Conservation (phyloP, 352 stramenopile genomes). For the Globisporangium acanthophoron region DNA sequence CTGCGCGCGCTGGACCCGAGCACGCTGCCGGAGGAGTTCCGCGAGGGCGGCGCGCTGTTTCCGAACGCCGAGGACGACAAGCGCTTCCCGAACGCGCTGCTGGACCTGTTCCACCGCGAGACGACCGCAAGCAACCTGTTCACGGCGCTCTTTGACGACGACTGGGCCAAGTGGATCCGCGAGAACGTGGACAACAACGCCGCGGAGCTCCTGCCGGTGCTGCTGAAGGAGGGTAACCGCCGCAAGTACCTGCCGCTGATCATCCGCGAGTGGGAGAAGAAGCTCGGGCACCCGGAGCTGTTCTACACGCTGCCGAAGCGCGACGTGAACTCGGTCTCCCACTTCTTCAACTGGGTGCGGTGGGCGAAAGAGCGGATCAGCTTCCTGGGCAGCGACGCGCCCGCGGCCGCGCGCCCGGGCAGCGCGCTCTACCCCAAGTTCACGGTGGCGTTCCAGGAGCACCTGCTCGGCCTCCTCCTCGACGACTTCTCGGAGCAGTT, state of each 20-base stretch:
- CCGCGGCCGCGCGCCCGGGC: conserved; percentile 32
- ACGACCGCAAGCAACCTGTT: conserved; percentile 57
- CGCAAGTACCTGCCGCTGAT: conserved; percentile 55
- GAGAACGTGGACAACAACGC: conserved; percentile 57
- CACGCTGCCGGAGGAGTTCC: conserved; percentile 51
- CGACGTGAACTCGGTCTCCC: conserved; percentile 47
- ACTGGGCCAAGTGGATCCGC: conserved; percentile 53
- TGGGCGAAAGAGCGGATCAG: conserved; percentile 78
- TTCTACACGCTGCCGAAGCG: conserved; percentile 69
- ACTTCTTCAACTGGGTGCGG: conserved; percentile 74
- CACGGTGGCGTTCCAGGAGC: conserved; percentile 57
- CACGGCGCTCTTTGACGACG: conserved; percentile 42
- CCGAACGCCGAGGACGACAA: conserved; percentile 43
- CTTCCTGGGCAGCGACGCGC: conserved; percentile 47
- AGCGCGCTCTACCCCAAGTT: conserved; percentile 62
- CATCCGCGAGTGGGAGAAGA: conserved; percentile 59
- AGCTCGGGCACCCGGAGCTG: conserved; percentile 40
- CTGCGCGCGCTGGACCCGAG: conserved; percentile 34
- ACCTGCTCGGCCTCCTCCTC: conserved; percentile 51
- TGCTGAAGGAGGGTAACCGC: conserved; percentile 37
- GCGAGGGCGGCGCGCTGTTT: conserved; percentile 49
- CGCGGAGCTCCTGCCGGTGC: conserved; percentile 25
- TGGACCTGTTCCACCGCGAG: conserved; percentile 53
- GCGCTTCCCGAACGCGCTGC: conserved; percentile 56
- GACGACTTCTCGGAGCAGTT: conserved; percentile 58